Evolutionary conservation across 2,329 filamentous ascomycete species (phyloP), one percentile per base, ranked within the genome.

Genomic region (Penicillium griseofulvum): DNA sequence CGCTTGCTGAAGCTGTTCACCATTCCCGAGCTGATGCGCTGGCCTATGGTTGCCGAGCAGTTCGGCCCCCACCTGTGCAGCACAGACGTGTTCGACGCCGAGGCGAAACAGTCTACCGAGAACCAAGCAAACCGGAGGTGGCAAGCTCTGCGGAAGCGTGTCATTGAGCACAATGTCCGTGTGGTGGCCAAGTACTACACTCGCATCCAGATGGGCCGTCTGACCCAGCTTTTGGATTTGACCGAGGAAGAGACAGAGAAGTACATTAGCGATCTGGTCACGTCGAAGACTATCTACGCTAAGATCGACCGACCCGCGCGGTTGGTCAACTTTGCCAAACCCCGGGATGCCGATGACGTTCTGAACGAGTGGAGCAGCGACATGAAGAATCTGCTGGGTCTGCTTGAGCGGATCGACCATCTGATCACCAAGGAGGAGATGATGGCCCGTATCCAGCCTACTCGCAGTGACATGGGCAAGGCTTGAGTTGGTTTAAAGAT

Each of bases 361-460:
- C 79, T 99, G 69, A 99, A 99, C 71, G 94, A 99, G 77, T 99
- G 94, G 94, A 96, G 91, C 73, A 88, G 90, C 68, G 96, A 97
- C 76, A 97, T 96, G 91, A 96, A 94, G 87, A 92, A 87, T 70
- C 77, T 96, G 67, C 77, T 96, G 62, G 91, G 90, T 11, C 78
- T 93, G 52, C 72, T 96, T 70, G 91, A 96, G 81, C 84, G 91
- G 60, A 95, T 99, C 58, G 94, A 99, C 71, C 94, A 99, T 75
- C 81, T 99, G 68, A 99, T 99, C 70, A 99, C 95, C 52, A 97
- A 97, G 82, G 94, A 99, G 78, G 94, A 99, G 82, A 99, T 99
- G 94, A 99, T 99, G 94, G 94, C 94, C 38, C 84, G 92, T 56
- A 97, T 99, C 68, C 88, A 94, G 74, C 90, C 90, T 1, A 64